Percentiles rank a stretch among this genome's conserved stretches.
Conservation (phyloP, 1,139 yeast genomes). For the Scheffersomyces insectosa region DNA sequence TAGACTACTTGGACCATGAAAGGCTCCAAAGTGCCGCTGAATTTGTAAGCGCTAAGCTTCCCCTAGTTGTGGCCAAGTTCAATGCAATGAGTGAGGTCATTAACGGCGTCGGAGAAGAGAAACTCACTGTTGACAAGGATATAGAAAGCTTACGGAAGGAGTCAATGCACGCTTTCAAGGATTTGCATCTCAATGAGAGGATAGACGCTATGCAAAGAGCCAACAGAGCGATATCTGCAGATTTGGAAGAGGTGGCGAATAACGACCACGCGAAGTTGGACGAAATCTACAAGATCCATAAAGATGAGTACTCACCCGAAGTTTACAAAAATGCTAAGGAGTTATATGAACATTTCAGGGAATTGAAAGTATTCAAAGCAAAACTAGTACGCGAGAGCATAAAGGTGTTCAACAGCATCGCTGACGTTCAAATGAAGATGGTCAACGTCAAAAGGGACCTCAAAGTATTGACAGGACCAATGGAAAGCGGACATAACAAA, state of each 20-base stretch:
- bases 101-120: constrained; percentile 27
- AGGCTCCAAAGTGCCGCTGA: constrained; percentile 24
- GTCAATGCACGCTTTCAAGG: constrained; percentile 34
- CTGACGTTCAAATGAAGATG: constrained; percentile 41
- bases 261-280: constrained; percentile 10
- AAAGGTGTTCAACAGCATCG: constrained; percentile 32
- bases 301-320: constrained; percentile 13
- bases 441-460: constrained; percentile 36
- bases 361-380: constrained; percentile 25
- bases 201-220: constrained; percentile 6
- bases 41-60: constrained; percentile 27
- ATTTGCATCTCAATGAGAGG: constrained; percentile 7
- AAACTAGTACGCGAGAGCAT: constrained; percentile 26
- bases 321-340: constrained; percentile 12
- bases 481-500: constrained; percentile 2
- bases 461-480: constrained; percentile 14
- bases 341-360: constrained; percentile 15
- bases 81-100: constrained; percentile 39
- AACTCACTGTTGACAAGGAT: constrained; percentile 27
- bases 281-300: constrained; percentile 17
- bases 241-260: constrained; percentile 16
- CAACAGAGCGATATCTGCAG: constrained; percentile 11
- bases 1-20: constrained; percentile 27
- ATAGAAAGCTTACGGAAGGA: constrained; percentile 38
- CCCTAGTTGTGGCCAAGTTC: constrained; percentile 35